phyloP scores from a whole-genome alignment of 257 asterid species.

The Lycium barbarum region DNA sequence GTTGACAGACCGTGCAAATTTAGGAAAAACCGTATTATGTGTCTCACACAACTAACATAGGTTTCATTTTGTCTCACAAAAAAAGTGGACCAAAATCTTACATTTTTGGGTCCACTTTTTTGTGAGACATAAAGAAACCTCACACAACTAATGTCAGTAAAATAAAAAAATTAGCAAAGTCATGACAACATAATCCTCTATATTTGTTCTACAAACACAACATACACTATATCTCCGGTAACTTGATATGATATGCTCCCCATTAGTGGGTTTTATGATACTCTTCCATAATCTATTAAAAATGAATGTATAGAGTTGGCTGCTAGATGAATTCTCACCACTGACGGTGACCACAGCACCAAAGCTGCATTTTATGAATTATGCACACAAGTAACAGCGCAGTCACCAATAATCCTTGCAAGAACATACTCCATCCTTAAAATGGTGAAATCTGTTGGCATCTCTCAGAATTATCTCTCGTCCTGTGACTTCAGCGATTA shows the following conservation, averaged over 20 bases:
- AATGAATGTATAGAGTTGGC: not conserved
- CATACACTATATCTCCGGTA: not conserved
- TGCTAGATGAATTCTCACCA: not conserved
- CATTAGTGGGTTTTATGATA: conserved; percentile 5
- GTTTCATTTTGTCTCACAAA: not conserved
- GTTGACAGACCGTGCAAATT: not conserved
- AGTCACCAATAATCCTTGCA: conserved; percentile 76
- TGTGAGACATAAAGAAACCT: too few species aligned
- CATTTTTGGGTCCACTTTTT: too few species aligned
- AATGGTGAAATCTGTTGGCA: conserved; percentile 74
- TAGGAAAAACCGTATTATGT: too few species aligned
- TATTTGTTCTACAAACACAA: not conserved
- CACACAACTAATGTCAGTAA: too few species aligned
- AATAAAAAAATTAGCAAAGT: too few species aligned
- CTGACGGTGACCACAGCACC: not conserved
- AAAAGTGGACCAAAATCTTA: not conserved
- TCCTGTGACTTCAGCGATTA: conserved; percentile 53
- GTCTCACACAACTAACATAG: too few species aligned
- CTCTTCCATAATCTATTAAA: not conserved
- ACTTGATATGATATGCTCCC: conserved; percentile 5
- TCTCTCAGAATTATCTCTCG: conserved; percentile 69
- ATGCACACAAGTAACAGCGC: not conserved
- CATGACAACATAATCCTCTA: conserved; percentile 7
- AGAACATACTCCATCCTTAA: conserved; percentile 65
- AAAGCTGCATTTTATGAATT: not conserved